Percentiles rank a stretch among this genome's conserved stretches.
These are phyloP conservation scores for Rhodotorula sphaerocarpa DNA, from an alignment of 768 basidiomycete genomes.

Conservation along the genomic window DNA sequence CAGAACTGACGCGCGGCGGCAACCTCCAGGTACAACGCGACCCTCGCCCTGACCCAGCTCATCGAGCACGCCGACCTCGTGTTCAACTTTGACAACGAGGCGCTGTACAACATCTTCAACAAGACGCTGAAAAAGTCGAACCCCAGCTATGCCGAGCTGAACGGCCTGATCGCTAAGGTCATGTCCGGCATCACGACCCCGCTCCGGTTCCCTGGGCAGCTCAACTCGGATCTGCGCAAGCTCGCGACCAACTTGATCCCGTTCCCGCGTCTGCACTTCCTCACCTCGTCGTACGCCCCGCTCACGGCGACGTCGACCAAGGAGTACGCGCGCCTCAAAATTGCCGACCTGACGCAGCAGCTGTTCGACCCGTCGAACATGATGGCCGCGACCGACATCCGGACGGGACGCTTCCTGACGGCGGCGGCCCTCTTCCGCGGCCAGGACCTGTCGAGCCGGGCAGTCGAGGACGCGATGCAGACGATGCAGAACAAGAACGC, in stretches of 20 bases:
- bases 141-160: conserved; percentile 44
- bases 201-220: conserved; percentile 78
- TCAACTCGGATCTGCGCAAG: conserved; percentile 80
- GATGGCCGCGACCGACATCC: conserved; percentile 74
- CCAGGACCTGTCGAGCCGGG: conserved; percentile 60
- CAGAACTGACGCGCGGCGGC: neutral
- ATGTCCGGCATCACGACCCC: conserved; percentile 93
- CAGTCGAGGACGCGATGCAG: conserved; percentile 66
- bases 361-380: conserved; percentile 71
- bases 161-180: conserved; percentile 69
- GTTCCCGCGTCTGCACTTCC: conserved; percentile 95
- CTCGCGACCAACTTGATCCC: conserved; percentile 89
- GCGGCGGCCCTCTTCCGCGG: conserved; percentile 83
- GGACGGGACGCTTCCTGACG: conserved; percentile 76
- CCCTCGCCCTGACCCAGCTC: conserved; percentile 80
- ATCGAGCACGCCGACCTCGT: conserved; percentile 77
- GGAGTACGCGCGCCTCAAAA: conserved; percentile 55
- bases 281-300: conserved; percentile 90
- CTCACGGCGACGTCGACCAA: conserved; percentile 61
- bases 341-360: conserved; percentile 59
- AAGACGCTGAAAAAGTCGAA: conserved; percentile 41
- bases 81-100: conserved; percentile 56
- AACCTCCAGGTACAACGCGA: conserved; percentile 56
- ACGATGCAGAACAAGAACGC: conserved; percentile 58
- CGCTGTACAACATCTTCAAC: conserved; percentile 44